These are phyloP conservation scores for Microascus cirrosus DNA, from an alignment of 2,329 filamentous ascomycete genomes.

Conservation along the genomic window DNA sequence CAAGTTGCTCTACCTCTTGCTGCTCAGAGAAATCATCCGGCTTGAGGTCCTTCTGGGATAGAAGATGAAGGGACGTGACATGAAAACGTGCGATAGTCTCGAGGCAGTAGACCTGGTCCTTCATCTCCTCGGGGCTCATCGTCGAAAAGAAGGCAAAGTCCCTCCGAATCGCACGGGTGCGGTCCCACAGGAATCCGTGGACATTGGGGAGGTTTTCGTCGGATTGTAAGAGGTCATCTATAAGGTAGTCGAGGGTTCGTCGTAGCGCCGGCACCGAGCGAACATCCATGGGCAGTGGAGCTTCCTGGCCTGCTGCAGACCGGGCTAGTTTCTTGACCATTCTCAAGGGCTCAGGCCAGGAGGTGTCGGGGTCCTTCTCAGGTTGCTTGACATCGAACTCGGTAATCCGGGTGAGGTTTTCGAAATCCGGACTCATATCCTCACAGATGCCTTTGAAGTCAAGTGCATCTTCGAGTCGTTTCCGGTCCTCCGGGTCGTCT, in stretches of 20 bases:
- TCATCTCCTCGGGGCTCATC: slow-evolving; percentile 44
- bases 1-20: slow-evolving; percentile 57
- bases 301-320: slow-evolving; percentile 57
- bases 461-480: slow-evolving; percentile 51
- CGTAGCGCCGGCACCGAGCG: slow-evolving; percentile 47
- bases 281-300: slow-evolving; percentile 57
- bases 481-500: slow-evolving; percentile 53
- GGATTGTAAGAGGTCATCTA: slow-evolving; percentile 44
- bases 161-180: slow-evolving; percentile 54
- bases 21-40: slow-evolving; percentile 53
- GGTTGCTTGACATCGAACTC: slow-evolving; percentile 46
- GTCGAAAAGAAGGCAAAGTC: slow-evolving; percentile 59
- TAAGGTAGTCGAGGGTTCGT: slow-evolving; percentile 51
- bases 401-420: slow-evolving; percentile 51
- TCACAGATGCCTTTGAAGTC: slow-evolving; percentile 58
- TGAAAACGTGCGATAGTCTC: slow-evolving; percentile 59
- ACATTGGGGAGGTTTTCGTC: slow-evolving; percentile 42
- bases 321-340: slow-evolving; percentile 60
- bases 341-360: slow-evolving; percentile 33
- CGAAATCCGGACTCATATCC: slow-evolving; percentile 59
- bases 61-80: slow-evolving; percentile 51
- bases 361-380: slow-evolving; percentile 36
- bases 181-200: slow-evolving; percentile 58
- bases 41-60: slow-evolving; percentile 43
- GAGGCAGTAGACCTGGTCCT: slow-evolving; percentile 49